These are phyloP conservation scores for Daldinia childiae DNA, from an alignment of 495 filamentous ascomycete species.

Conservation along the genomic window DNA sequence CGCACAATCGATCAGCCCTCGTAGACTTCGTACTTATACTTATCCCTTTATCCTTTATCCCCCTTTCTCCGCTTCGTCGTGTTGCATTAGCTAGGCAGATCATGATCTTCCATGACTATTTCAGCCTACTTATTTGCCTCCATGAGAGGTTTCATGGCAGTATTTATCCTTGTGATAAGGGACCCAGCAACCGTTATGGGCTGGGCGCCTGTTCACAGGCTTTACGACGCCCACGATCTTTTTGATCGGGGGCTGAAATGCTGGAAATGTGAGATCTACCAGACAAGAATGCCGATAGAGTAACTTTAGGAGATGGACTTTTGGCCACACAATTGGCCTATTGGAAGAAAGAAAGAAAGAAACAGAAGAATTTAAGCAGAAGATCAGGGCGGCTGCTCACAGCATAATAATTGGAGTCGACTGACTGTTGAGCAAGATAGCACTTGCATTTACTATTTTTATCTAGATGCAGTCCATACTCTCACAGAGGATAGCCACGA, in stretches of 20 bases:
- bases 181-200: conserved; percentile 8
- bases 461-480: conserved; percentile 12
- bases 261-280: conserved; percentile 20
- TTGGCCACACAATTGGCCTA: conserved; percentile 1
- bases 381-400: conserved; percentile 1
- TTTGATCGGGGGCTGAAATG: conserved; percentile 10
- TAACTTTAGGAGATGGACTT: conserved; percentile 4
- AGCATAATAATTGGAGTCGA: conserved; percentile 27
- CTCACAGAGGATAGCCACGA: conserved; percentile 6
- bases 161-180: conserved; percentile 10
- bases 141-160: conserved; percentile 17
- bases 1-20: conserved; percentile 25
- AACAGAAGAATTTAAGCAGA: conserved; percentile 9
- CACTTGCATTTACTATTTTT: conserved; percentile 13
- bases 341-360: conserved; percentile 13
- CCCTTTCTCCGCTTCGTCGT: conserved; percentile 7
- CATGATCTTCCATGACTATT: conserved; percentile 19
- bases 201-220: conserved; percentile 11
- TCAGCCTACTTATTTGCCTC: conserved; percentile 23
- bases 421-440: conserved; percentile 7
- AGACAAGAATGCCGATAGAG: conserved; percentile 15
- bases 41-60: not conserved
- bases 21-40: conserved; percentile 34
- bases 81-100: conserved; percentile 18
- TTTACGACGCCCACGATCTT: conserved; percentile 4